A percentile compares a stretch with the other conserved stretches of the same genome.
Conservation (phyloP, 2,329 filamentous ascomycete species). For the Lecanosticta acicola region DNA sequence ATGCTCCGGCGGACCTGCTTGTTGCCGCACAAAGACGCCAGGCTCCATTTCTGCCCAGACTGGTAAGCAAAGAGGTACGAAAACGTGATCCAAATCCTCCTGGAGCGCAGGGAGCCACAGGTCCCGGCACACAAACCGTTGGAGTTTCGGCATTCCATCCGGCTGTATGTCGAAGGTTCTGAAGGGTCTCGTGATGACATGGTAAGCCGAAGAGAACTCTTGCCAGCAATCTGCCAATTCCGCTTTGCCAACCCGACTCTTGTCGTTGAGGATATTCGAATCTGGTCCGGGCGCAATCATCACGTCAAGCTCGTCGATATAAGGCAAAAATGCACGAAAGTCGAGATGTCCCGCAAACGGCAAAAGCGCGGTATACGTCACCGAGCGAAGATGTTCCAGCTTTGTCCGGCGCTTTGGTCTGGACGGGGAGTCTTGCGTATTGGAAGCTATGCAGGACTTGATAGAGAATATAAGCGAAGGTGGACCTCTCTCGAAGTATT, state of each 20-base stretch:
- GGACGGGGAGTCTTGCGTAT: slow-evolving; percentile 1
- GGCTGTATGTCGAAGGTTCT: slow-evolving; percentile 9
- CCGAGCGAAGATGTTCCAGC: slow-evolving; percentile 25
- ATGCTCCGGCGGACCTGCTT: not conserved
- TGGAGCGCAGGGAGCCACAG: slow-evolving; percentile 16
- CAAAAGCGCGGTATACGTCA: slow-evolving; percentile 33
- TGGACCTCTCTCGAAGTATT: slow-evolving; percentile 61
- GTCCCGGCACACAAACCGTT: slow-evolving; percentile 26
- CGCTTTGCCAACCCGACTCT: slow-evolving; percentile 37
- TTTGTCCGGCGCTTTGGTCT: slow-evolving; percentile 3
- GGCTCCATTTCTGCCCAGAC: slow-evolving; percentile 25
- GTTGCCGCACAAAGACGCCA: slow-evolving; percentile 22
- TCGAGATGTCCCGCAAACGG: slow-evolving; percentile 29
- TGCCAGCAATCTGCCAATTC: slow-evolving; percentile 38
- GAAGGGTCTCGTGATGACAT: slow-evolving; percentile 13
- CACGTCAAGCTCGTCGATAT: slow-evolving; percentile 31
- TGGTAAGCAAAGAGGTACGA: slow-evolving; percentile 25
- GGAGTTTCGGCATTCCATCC: slow-evolving; percentile 14
- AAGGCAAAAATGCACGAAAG: slow-evolving; percentile 22
- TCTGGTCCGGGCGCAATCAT: slow-evolving; percentile 40
- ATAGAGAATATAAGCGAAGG: slow-evolving; percentile 29
- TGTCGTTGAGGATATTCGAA: slow-evolving; percentile 36
- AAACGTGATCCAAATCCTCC: slow-evolving; percentile 26
- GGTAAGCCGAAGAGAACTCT: slow-evolving; percentile 27
- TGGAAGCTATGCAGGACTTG: slow-evolving; percentile 19